Conservation (phyloP, 345 rosid species). For the Eucalyptus marginata region DNA sequence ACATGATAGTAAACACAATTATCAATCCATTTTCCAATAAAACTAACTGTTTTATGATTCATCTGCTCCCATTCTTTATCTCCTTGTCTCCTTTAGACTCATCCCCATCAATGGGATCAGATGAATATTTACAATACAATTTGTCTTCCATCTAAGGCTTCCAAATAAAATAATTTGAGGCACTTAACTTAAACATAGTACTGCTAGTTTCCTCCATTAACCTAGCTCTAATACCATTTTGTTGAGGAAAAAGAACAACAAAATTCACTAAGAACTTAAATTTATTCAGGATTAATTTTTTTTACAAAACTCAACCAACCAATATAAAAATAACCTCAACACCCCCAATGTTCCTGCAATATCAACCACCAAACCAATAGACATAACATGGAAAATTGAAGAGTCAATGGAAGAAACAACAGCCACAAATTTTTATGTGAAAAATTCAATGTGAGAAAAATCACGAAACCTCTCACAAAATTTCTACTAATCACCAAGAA, state of each 20-base stretch:
- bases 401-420: not conserved
- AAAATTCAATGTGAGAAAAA: not conserved
- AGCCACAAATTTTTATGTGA: not conserved
- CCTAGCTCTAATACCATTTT: not conserved
- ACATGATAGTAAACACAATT: not conserved
- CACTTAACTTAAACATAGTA: not conserved
- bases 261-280: not conserved
- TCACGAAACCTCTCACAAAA: not conserved
- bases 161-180: not conserved
- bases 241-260: not conserved
- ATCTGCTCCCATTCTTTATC: not conserved
- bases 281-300: not conserved
- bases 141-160: rapidly evolving
- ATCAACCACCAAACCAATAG: not conserved
- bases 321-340: not conserved
- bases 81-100: not conserved
- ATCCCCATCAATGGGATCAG: not conserved
- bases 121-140: rapidly evolving
- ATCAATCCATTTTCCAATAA: not conserved
- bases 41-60: not conserved
- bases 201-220: not conserved
- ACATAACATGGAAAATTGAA: not conserved
- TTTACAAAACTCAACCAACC: not conserved
- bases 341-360: not conserved
- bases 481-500: not conserved